Conservation (phyloP, 2,329 filamentous ascomycete genomes). For the Claviceps africana region DNA sequence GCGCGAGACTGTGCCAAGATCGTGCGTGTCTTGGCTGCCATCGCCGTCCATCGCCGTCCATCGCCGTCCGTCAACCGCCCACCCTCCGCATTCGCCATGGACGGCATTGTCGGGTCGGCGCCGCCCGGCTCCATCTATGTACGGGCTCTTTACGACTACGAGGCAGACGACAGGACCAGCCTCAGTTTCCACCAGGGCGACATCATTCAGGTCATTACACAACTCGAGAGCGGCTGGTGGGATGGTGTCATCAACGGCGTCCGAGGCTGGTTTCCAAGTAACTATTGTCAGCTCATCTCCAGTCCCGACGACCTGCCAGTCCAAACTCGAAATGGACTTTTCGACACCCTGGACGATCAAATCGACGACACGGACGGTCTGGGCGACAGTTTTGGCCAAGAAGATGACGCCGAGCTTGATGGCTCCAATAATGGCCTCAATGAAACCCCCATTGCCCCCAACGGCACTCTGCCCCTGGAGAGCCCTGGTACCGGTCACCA, state of each 20-base stretch:
- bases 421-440: conserved; percentile 20
- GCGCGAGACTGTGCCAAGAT: background rate
- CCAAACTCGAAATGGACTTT: conserved; percentile 37
- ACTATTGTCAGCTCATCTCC: conserved; percentile 84
- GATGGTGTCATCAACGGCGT: conserved; percentile 95
- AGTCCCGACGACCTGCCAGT: conserved; percentile 60
- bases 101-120: conserved; percentile 44
- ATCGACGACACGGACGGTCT: conserved; percentile 50
- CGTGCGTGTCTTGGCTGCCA: conserved; percentile 1
- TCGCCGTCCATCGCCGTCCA: background rate
- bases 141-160: conserved; percentile 92
- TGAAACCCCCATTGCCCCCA: conserved; percentile 34
- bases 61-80: background rate
- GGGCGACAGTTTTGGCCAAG: conserved; percentile 54
- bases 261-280: conserved; percentile 97
- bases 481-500: conserved; percentile 47
- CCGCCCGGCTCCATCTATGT: conserved; percentile 70
- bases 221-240: conserved; percentile 98
- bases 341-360: conserved; percentile 46
- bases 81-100: conserved; percentile 30
- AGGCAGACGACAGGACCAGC: conserved; percentile 92
- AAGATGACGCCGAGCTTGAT: conserved; percentile 42
- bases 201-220: conserved; percentile 95
- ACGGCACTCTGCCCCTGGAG: conserved; percentile 50
- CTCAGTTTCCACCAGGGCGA: conserved; percentile 94